These are phyloP conservation scores for Citrus glauca DNA, from an alignment of 345 rosid genomes.

Conservation along the genomic window DNA sequence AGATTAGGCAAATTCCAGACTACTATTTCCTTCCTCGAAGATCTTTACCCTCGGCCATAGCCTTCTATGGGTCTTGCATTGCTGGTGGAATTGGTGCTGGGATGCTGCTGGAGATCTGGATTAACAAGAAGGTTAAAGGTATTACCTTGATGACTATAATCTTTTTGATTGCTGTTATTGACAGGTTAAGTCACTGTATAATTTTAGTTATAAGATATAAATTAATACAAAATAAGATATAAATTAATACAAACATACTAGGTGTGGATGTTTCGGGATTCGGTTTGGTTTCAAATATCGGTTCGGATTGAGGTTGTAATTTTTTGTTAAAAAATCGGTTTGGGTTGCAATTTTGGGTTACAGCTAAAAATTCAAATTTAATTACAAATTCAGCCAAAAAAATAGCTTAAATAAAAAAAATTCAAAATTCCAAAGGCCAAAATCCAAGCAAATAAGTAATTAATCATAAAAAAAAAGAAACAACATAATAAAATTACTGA, in stretches of 20 bases:
- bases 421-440: too few species aligned
- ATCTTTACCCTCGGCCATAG: slow-evolving; percentile 53
- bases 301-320: too few species aligned
- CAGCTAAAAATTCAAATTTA: too few species aligned
- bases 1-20: slow-evolving; percentile 81
- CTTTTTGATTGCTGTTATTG: not conserved
- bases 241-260: not conserved
- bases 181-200: not conserved
- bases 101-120: slow-evolving; percentile 83
- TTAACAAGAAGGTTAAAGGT: slow-evolving; percentile 84
- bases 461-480: too few species aligned
- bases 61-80: slow-evolving; percentile 74
- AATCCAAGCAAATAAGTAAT: too few species aligned
- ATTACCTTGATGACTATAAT: not conserved
- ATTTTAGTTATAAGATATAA: not conserved
- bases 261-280: not conserved
- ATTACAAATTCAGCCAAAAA: too few species aligned
- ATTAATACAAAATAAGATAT: not conserved
- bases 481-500: too few species aligned
- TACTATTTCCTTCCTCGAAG: slow-evolving; percentile 82
- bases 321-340: too few species aligned
- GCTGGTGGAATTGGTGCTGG: slow-evolving; percentile 90
- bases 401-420: too few species aligned
- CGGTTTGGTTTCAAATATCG: too few species aligned
- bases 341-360: too few species aligned